Evolutionary conservation across 2,329 filamentous ascomycete species (phyloP).

Genomic region (Mycocentrospora acerina): DNA sequence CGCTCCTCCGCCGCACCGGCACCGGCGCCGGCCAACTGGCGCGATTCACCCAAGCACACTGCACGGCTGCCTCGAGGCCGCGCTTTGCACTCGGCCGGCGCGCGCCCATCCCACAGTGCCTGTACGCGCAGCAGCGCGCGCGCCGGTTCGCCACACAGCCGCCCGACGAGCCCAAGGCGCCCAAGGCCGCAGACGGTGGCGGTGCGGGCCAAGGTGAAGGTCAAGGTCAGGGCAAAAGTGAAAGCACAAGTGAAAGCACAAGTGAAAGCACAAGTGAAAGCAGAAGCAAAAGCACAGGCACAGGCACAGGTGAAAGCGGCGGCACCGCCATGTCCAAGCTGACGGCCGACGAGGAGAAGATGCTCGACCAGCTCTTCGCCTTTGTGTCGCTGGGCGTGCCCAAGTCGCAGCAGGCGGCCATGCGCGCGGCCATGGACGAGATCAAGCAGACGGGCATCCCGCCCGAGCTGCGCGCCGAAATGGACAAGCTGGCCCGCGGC

Average conservation of each 20-base stretch:
- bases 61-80: slow-evolving; percentile 55
- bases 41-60: slow-evolving; percentile 60
- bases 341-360: slow-evolving; percentile 57
- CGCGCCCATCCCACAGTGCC: slow-evolving; percentile 45
- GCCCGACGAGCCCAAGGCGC: slow-evolving; percentile 39
- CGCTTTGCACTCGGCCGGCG: slow-evolving; percentile 40
- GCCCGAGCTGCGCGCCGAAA: slow-evolving; percentile 64
- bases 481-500: slow-evolving; percentile 56
- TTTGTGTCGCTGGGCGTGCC: slow-evolving; percentile 62
- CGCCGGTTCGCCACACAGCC: slow-evolving; percentile 46
- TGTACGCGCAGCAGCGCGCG: slow-evolving; percentile 47
- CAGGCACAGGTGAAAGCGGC: no score
- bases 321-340: slow-evolving; percentile 48
- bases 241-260: slow-evolving; percentile 37
- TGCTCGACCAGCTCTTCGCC: slow-evolving; percentile 59
- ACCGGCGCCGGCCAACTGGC: slow-evolving; percentile 67
- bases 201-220: no score
- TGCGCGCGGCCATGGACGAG: slow-evolving; percentile 62
- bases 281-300: no score
- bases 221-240: no score
- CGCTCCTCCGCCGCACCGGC: slow-evolving; percentile 59
- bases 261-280: no score
- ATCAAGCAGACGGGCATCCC: slow-evolving; percentile 72
- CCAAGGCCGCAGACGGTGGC: slow-evolving; percentile 41
- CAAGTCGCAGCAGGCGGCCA: slow-evolving; percentile 58